phyloP scores from a whole-genome alignment of 2,329 filamentous ascomycete genomes.

The Ceratocystis huliohia region DNA sequence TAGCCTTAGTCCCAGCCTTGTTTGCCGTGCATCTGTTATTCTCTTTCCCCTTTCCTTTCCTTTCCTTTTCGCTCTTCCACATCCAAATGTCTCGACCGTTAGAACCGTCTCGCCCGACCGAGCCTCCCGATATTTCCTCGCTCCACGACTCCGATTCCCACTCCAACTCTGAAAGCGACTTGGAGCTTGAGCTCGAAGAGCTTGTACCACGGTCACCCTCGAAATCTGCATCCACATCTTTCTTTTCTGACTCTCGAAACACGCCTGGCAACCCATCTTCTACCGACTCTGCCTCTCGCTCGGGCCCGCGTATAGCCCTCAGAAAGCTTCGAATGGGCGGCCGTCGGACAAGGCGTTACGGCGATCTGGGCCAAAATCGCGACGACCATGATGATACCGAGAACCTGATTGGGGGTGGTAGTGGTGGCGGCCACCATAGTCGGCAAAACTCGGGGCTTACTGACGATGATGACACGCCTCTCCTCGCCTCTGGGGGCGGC shows the following conservation, averaged over 20 bases:
- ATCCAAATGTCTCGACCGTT: constrained; percentile 42
- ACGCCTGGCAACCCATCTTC: constrained; percentile 24
- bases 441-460: constrained; percentile 47
- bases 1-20: not conserved
- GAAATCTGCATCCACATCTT: constrained; percentile 27
- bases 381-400: constrained; percentile 45
- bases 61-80: constrained; percentile 1
- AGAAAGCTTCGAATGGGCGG: constrained; percentile 57
- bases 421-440: constrained; percentile 44
- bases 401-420: constrained; percentile 49
- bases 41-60: not conserved
- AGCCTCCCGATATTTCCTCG: constrained; percentile 49
- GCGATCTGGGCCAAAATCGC: constrained; percentile 45
- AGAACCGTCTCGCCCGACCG: constrained; percentile 35
- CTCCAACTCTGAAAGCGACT: constrained; percentile 38
- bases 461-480: constrained; percentile 60
- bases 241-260: constrained; percentile 25
- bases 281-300: constrained; percentile 18
- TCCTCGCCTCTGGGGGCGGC: constrained; percentile 40
- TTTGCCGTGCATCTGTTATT: not conserved
- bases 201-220: constrained; percentile 47
- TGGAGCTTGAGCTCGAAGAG: constrained; percentile 66
- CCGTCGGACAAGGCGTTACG: constrained; percentile 43
- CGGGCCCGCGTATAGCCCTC: constrained; percentile 49
- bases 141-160: constrained; percentile 8